Evolutionary conservation across 202 grass and related monocot genomes (phyloP).

Genomic region (Zizania palustris): DNA sequence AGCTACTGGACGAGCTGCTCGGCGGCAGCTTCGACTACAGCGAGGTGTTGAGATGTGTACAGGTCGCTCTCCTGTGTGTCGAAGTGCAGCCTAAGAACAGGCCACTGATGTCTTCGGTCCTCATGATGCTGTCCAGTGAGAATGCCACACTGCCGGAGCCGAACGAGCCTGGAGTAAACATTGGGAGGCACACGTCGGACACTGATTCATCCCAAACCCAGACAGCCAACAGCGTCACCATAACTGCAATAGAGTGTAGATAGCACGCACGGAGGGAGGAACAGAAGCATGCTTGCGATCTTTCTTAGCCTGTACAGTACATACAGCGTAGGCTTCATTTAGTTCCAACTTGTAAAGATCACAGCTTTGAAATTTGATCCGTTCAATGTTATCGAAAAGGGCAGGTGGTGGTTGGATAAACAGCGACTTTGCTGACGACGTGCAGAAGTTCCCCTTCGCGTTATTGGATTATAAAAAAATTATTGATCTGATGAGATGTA

Average conservation of each 20-base stretch:
- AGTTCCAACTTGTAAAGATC: background rate
- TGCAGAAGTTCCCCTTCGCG: too few species aligned
- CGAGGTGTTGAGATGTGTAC: conserved; percentile 56
- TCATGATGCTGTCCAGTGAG: conserved; percentile 57
- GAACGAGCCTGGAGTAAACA: conserved; percentile 62
- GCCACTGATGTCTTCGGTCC: conserved; percentile 65
- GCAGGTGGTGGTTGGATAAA: too few species aligned
- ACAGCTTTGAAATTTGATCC: background rate
- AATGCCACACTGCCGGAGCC: conserved; percentile 52
- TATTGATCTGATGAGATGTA: too few species aligned
- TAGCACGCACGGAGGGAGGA: conserved; percentile 25
- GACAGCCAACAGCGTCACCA: conserved; percentile 43
- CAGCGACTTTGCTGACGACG: too few species aligned
- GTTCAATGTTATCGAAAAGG: background rate
- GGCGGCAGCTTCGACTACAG: conserved; percentile 31
- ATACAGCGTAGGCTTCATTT: background rate
- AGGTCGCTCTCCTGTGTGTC: conserved; percentile 69
- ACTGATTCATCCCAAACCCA: conserved; percentile 34
- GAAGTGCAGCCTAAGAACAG: conserved; percentile 62
- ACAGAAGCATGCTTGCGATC: background rate
- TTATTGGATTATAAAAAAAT: too few species aligned
- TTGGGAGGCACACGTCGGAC: conserved; percentile 39
- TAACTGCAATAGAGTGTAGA: conserved; percentile 47
- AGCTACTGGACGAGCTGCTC: conserved; percentile 43
- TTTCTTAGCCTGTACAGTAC: background rate